Conservation (phyloP, 2,329 filamentous ascomycete genomes). For the Aspergillus versicolor region DNA sequence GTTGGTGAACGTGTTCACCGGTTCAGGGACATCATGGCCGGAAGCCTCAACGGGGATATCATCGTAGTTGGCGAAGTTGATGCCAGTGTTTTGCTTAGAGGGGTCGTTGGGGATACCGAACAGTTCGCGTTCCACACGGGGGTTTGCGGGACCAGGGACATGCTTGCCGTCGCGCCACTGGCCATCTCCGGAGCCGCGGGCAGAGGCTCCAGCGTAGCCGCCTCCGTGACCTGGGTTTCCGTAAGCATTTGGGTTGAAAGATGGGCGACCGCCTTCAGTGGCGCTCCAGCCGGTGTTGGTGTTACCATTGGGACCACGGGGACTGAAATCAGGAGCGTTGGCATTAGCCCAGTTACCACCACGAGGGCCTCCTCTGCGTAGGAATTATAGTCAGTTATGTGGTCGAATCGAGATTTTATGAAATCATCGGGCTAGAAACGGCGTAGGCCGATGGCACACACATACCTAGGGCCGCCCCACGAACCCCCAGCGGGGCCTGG, state of each 20-base stretch:
- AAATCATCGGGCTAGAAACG: slow-evolving; percentile 8
- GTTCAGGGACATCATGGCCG: slow-evolving; percentile 87
- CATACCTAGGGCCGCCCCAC: slow-evolving; percentile 21
- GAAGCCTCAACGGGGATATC: slow-evolving; percentile 98
- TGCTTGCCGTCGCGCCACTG: slow-evolving; percentile 98
- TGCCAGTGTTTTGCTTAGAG: slow-evolving; percentile 92
- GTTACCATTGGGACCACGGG: slow-evolving; percentile 36
- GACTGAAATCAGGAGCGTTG: slow-evolving; percentile 58
- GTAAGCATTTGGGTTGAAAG: slow-evolving; percentile 63
- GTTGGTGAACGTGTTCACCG: slow-evolving; percentile 86
- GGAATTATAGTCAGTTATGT: slow-evolving; percentile 3
- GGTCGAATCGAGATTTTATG: not conserved
- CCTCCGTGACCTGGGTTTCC: slow-evolving; percentile 54
- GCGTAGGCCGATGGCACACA: slow-evolving; percentile 33
- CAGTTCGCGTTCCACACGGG: slow-evolving; percentile 89
- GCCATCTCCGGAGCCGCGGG: slow-evolving; percentile 87
- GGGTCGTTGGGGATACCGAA: slow-evolving; percentile 91
- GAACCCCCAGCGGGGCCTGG: slow-evolving; percentile 12
- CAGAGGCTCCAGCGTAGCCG: slow-evolving; percentile 46
- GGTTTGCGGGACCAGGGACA: slow-evolving; percentile 82
- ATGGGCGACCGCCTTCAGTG: slow-evolving; percentile 38
- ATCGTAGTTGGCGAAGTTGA: slow-evolving; percentile 99
- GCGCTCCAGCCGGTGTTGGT: slow-evolving; percentile 35
- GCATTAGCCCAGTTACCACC: slow-evolving; percentile 56
- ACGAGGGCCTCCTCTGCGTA: slow-evolving; percentile 29